Conservation (phyloP, 1,139 yeast species). For the Candida sp. region DNA sequence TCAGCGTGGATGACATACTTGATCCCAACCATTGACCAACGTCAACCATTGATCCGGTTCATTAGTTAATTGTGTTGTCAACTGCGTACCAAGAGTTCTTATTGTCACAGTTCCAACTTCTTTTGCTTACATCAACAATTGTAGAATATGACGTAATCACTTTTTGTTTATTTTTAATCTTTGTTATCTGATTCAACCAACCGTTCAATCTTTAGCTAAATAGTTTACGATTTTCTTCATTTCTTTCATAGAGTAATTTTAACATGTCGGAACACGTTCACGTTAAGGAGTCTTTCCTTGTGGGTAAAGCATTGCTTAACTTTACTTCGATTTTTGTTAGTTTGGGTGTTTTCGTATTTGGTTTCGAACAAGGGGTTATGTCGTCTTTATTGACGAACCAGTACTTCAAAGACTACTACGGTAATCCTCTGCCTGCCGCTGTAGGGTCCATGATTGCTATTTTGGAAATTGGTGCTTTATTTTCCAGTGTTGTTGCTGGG, state of each 20-base stretch:
- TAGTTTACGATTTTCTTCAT: too few species aligned
- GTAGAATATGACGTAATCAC: not conserved
- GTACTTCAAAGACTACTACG: constrained; percentile 69
- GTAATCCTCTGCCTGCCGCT: constrained; percentile 54
- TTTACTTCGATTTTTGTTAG: constrained; percentile 61
- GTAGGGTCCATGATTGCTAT: constrained; percentile 54
- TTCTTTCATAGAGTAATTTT: not conserved
- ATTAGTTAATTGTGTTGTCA: not conserved
- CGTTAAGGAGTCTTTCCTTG: constrained; percentile 41
- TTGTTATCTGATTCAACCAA: not conserved
- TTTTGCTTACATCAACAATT: not conserved
- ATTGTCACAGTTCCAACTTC: not conserved
- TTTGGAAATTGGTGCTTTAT: constrained; percentile 71
- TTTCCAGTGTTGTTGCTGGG: constrained; percentile 76
- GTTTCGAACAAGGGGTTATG: constrained; percentile 64
- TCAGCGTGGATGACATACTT: too few species aligned
- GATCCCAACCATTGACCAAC: too few species aligned
- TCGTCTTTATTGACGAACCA: constrained; percentile 63
- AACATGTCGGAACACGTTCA: constrained; percentile 18
- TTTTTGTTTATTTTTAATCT: not conserved
- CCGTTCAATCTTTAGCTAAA: not conserved
- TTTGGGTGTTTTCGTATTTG: constrained; percentile 56
- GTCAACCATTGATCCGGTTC: too few species aligned
- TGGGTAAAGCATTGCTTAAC: constrained; percentile 50
- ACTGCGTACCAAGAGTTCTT: not conserved